Evolutionary conservation across 2,329 filamentous ascomycete species (phyloP).

Genomic region (Thielaviopsis ethacetica): DNA sequence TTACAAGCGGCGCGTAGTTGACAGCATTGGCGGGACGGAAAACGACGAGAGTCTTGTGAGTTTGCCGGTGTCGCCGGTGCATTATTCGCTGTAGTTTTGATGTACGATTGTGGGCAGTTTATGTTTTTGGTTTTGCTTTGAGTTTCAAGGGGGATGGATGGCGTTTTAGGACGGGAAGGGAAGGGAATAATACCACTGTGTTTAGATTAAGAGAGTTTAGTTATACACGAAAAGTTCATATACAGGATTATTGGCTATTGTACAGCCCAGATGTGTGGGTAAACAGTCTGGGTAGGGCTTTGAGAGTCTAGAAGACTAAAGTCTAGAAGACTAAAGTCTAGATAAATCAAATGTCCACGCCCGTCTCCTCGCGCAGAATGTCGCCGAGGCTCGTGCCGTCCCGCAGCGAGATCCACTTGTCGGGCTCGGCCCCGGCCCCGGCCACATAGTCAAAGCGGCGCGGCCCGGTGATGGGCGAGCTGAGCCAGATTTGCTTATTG

Average conservation of each 20-base stretch:
- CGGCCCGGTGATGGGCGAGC: constrained; percentile 75
- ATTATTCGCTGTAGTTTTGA: not conserved
- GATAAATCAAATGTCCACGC: constrained; percentile 37
- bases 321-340: no score
- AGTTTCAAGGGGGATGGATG: not conserved
- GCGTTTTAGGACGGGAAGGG: no score
- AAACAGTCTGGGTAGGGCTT: no score
- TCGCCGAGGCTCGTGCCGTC: constrained; percentile 63
- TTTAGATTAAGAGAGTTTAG: no score
- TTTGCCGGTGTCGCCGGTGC: not conserved
- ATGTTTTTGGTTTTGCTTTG: not conserved
- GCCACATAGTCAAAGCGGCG: constrained; percentile 84
- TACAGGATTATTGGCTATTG: no score
- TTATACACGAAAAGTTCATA: no score
- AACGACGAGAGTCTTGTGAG: not conserved
- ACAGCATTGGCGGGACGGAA: no score
- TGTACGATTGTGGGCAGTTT: not conserved
- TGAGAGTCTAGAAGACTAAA: no score
- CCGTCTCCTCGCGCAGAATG: constrained; percentile 61
- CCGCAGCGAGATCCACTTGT: constrained; percentile 75
- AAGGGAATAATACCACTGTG: no score
- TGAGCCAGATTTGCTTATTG: constrained; percentile 96
- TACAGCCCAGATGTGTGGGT: no score
- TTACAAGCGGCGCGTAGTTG: not conserved
- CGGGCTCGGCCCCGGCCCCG: constrained; percentile 55